Evolutionary conservation across 805 yeast genomes (phyloP).

Genomic region (Candida nanaspora): DNA sequence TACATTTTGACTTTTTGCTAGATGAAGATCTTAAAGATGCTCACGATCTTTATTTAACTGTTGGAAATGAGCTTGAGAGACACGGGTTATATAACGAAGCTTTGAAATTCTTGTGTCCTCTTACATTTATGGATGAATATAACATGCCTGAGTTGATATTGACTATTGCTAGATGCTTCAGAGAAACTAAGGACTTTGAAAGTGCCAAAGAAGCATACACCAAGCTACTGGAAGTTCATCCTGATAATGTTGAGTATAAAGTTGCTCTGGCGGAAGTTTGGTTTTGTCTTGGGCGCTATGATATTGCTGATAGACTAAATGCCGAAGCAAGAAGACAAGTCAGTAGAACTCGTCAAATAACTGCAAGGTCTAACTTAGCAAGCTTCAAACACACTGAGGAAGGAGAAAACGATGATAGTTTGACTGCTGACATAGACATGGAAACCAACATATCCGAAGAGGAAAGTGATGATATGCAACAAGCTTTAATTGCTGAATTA

Average conservation of each 20-base stretch:
- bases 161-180: conserved; percentile 69
- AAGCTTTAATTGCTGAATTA: conserved; percentile 25
- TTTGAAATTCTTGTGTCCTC: conserved; percentile 50
- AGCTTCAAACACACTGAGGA: conserved; percentile 1
- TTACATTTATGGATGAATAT: conserved; percentile 48
- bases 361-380: conserved; percentile 5
- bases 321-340: conserved; percentile 44
- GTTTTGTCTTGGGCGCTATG: conserved; percentile 55
- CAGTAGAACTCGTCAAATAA: conserved; percentile 15
- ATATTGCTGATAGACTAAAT: conserved; percentile 46
- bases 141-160: conserved; percentile 43
- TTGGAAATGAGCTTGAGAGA: conserved; percentile 67
- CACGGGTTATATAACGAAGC: conserved; percentile 74
- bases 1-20: conserved; percentile 57
- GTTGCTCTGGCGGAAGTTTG: conserved; percentile 78
- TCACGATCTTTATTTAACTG: conserved; percentile 67
- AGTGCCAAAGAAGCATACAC: conserved; percentile 57
- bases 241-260: conserved; percentile 63
- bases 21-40: conserved; percentile 49
- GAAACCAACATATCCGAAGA: too few species aligned
- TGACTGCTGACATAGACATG: conserved; percentile 7
- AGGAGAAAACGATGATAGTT: conserved; percentile 8
- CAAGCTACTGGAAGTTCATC: conserved; percentile 46
- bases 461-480: conserved; percentile 15
- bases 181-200: conserved; percentile 62